A percentile compares a stretch with the other conserved stretches of the same genome.
Conservation (phyloP, 176 grass and related monocot species). For the Tillandsia fasciculata region DNA sequence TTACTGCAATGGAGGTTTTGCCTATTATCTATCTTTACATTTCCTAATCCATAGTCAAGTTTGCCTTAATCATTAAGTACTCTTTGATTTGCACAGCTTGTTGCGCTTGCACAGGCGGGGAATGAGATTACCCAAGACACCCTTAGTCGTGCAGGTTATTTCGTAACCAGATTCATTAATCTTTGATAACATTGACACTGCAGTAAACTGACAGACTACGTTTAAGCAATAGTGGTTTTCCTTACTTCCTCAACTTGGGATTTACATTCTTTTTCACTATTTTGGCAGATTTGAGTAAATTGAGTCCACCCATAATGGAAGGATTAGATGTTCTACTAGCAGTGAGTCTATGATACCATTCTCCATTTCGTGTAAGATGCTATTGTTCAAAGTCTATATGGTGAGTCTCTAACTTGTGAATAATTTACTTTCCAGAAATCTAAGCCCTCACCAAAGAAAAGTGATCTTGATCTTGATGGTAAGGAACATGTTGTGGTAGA, state of each 20-base stretch:
- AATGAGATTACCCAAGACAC: constrained; percentile 58
- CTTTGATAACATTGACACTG: constrained; percentile 3
- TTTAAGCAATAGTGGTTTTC: neutral
- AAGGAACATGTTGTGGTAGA: constrained; percentile 17
- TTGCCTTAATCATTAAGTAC: constrained; percentile 8
- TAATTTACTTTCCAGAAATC: constrained; percentile 58
- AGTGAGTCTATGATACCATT: constrained; percentile 32
- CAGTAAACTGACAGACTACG: neutral
- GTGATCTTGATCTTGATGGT: constrained; percentile 59
- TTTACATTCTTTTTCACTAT: constrained; percentile 11
- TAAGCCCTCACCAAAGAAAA: constrained; percentile 60
- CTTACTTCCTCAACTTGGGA: neutral
- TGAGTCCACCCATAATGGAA: constrained; percentile 80
- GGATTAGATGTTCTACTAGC: constrained; percentile 58
- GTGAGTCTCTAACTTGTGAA: constrained; percentile 12
- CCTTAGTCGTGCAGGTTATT: constrained; percentile 55
- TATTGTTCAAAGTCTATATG: neutral
- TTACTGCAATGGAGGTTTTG: constrained; percentile 77
- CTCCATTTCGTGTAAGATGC: constrained; percentile 9
- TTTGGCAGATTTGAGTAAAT: constrained; percentile 55
- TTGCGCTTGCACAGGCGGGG: constrained; percentile 74
- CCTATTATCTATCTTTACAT: neutral
- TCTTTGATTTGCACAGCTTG: constrained; percentile 44
- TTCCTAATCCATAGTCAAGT: neutral
- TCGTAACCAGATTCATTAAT: constrained; percentile 1